Percentiles rank a stretch among this genome's conserved stretches.
Evolutionary conservation across 2,329 filamentous ascomycete species (phyloP).

Genomic region (Escovopsis sp.): DNA sequence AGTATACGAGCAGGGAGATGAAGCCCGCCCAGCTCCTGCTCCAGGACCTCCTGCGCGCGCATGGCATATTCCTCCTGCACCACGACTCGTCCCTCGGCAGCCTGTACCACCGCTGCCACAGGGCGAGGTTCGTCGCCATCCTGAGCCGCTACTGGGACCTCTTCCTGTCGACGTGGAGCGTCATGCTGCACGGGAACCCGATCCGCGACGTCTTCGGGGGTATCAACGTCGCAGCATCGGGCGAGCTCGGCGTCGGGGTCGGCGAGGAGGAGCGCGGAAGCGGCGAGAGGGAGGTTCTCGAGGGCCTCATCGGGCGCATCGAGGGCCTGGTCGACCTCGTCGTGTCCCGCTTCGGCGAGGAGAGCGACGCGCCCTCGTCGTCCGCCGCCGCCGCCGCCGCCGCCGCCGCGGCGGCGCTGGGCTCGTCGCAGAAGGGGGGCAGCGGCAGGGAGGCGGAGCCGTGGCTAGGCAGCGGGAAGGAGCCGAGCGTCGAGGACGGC

Average conservation of each 20-base stretch:
- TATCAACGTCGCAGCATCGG: conserved; percentile 76
- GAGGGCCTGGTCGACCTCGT: conserved; percentile 79
- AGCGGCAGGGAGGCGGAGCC: conserved; percentile 11
- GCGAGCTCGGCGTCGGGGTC: conserved; percentile 84
- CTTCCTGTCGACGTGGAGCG: conserved; percentile 63
- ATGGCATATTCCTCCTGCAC: conserved; percentile 75
- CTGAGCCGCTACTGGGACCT: conserved; percentile 71
- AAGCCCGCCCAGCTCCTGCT: conserved; percentile 67
- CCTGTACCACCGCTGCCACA: conserved; percentile 48
- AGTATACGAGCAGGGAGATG: conserved; percentile 85
- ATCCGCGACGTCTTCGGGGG: conserved; percentile 65
- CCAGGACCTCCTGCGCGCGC: conserved; percentile 68
- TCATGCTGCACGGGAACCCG: conserved; percentile 82
- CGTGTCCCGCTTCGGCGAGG: conserved; percentile 68
- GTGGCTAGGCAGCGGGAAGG: conserved; percentile 63
- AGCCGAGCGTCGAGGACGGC: conserved; percentile 61
- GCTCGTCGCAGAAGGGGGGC: conserved; percentile 10
- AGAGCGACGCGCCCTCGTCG: conserved; percentile 5
- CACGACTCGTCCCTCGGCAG: conserved; percentile 62
- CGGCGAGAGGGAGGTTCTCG: conserved; percentile 81
- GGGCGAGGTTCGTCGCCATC: conserved; percentile 55
- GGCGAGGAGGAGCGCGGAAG: conserved; percentile 93
- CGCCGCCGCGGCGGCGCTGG: too few species aligned
- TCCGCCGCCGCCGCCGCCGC: too few species aligned
- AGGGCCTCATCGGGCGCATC: conserved; percentile 67